Base-by-base conservation (phyloP, 2,329 filamentous ascomycete species). In the Diaporthe humulicola region DNA sequence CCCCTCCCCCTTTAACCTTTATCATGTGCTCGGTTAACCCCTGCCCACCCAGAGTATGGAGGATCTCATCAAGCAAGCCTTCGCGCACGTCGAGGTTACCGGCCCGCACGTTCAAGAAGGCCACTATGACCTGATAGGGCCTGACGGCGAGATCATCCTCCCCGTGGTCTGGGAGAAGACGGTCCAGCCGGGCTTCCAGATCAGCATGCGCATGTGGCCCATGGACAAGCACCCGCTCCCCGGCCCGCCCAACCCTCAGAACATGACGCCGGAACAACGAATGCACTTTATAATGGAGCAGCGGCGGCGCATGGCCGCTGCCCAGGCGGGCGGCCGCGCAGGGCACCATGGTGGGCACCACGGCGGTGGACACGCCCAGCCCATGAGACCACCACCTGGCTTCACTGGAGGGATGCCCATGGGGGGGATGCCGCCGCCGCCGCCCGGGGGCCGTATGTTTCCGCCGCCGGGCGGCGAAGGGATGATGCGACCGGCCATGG, bases 31-130 rank as follows among this genome's bases (percentile, higher is more conserved):
- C 17, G 5, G 14, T 45, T 75, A 48, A 69, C 30, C 10, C 10
- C 25, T 30, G 14, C 42, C 72, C 75, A 74, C 19, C 75, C 22
- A 96, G 93, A 94, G 94, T 25, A 96, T 97, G 94, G 94, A 96
- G 82, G 93, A 95, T 61, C 88, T 97, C 50, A 96, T 97, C 82
- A 93, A 93, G 80, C 94, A 96, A 85, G 94, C 94, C 25, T 97
- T 97, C 81, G 82, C 93, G 28, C 93, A 96, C 78, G 92, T 97
- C 67, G 94, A 95, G 66, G 86, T 92, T 17, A 91, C 96, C 71
- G 93, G 93, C 0, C 92, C 91, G 22, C 93, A 95, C 78, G 94
- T 97, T 36, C 90, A 92, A 77, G 90, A 94, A 74, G 94, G 94
- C 1, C 93, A 95, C 80, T 97, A 95, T 82, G 94, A 97, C 81